Percentiles rank a stretch among this genome's conserved stretches.
These are phyloP conservation scores for Balansia obtecta DNA, from an alignment of 2,329 filamentous ascomycete species.

Conservation along the genomic window DNA sequence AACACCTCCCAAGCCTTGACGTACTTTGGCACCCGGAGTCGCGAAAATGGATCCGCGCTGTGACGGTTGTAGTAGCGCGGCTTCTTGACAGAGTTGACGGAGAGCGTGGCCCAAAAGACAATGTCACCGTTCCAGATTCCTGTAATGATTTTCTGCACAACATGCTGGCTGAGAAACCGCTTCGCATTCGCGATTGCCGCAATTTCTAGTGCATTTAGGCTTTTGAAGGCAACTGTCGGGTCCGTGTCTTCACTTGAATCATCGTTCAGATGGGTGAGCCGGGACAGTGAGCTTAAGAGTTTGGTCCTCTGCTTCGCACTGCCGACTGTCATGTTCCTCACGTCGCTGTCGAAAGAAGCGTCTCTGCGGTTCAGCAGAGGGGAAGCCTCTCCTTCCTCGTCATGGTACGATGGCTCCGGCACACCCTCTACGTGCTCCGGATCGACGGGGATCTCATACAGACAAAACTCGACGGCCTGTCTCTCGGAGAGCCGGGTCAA, in stretches of 20 bases:
- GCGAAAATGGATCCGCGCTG: slow-evolving; percentile 60
- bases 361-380: slow-evolving; percentile 30
- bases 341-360: slow-evolving; percentile 9
- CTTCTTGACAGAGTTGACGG: slow-evolving; percentile 59
- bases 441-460: slow-evolving; percentile 54
- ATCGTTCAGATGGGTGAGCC: slow-evolving; percentile 32
- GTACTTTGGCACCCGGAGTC: slow-evolving; percentile 69
- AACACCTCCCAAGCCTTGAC: slow-evolving; percentile 73
- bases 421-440: slow-evolving; percentile 12
- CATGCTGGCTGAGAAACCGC: slow-evolving; percentile 67
- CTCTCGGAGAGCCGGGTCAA: slow-evolving; percentile 57
- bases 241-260: slow-evolving; percentile 37
- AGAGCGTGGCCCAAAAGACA: slow-evolving; percentile 75
- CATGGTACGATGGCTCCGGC: slow-evolving; percentile 12
- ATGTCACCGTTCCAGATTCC: slow-evolving; percentile 82
- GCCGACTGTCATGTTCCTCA: slow-evolving; percentile 18
- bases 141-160: slow-evolving; percentile 72
- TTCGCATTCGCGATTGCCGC: slow-evolving; percentile 72
- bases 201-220: slow-evolving; percentile 78
- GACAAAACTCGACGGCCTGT: slow-evolving; percentile 61
- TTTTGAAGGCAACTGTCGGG: slow-evolving; percentile 59
- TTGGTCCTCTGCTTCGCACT: slow-evolving; percentile 33
- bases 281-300: slow-evolving; percentile 41
- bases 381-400: slow-evolving; percentile 35
- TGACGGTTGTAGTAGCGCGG: slow-evolving; percentile 61